Evolutionary conservation across 805 yeast genomes (phyloP).

Genomic region (Wickerhamiella nectarea): DNA sequence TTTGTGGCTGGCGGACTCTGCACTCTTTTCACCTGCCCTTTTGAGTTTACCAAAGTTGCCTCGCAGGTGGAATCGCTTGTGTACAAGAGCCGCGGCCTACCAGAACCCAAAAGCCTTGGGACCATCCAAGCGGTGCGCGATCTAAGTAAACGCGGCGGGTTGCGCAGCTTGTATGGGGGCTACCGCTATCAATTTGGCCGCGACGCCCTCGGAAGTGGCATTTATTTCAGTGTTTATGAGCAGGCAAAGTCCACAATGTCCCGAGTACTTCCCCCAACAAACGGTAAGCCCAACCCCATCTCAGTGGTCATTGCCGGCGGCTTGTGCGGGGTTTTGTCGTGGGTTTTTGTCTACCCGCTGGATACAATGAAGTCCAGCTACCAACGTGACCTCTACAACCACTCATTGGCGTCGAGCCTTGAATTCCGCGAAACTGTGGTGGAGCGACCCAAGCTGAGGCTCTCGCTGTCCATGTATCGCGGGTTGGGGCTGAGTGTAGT

Average conservation of each 20-base stretch:
- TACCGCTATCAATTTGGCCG: constrained; percentile 51
- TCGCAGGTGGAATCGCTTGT: constrained; percentile 49
- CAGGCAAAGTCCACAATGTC: constrained; percentile 42
- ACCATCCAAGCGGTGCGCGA: constrained; percentile 37
- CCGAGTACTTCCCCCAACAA: constrained; percentile 19
- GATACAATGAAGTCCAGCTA: constrained; percentile 67
- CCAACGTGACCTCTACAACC: constrained; percentile 60
- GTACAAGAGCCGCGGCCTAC: constrained; percentile 20
- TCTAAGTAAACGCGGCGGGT: constrained; percentile 46
- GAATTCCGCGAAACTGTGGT: constrained; percentile 27
- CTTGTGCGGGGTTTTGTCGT: constrained; percentile 56
- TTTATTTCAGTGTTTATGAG: constrained; percentile 66
- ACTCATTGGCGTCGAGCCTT: constrained; percentile 41
- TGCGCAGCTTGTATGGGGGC: constrained; percentile 58
- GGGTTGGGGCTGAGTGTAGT: constrained; percentile 66
- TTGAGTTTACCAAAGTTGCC: constrained; percentile 69
- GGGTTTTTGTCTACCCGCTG: constrained; percentile 65
- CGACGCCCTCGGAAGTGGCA: constrained; percentile 57
- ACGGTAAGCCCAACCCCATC: constrained; percentile 26
- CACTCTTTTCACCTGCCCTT: constrained; percentile 55
- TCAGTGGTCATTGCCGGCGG: constrained; percentile 65
- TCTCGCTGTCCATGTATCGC: constrained; percentile 44
- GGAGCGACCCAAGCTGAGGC: constrained; percentile 22
- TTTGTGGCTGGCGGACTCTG: constrained; percentile 45
- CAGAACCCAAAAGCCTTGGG: constrained; percentile 21